These are phyloP conservation scores for Aschersonia sp. DNA, from an alignment of 2,329 filamentous ascomycete species.

Conservation along the genomic window DNA sequence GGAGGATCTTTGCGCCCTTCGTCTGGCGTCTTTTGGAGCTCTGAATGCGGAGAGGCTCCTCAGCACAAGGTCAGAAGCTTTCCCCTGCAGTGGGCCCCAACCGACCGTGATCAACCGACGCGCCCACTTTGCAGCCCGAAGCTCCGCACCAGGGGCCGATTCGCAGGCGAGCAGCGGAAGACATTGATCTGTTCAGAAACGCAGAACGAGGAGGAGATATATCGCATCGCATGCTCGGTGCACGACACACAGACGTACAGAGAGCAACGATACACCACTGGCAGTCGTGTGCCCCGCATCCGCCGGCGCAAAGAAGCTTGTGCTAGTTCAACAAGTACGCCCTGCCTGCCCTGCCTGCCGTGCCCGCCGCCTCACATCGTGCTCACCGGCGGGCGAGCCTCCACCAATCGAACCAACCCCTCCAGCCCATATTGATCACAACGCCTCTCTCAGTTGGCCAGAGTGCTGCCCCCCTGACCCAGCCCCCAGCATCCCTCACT, in stretches of 20 bases:
- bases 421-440: not conserved
- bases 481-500: not conserved
- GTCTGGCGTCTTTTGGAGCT: not conserved
- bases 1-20: not conserved
- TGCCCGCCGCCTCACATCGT: not conserved
- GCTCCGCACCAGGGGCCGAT: no score
- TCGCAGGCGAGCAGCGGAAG: no score
- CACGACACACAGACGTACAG: no score
- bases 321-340: not conserved
- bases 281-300: not conserved
- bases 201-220: not conserved
- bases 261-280: no score
- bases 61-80: not conserved
- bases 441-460: not conserved
- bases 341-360: not conserved
- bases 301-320: not conserved
- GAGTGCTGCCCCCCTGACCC: not conserved
- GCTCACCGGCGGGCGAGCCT: not conserved
- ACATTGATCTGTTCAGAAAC: no score
- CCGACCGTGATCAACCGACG: not conserved
- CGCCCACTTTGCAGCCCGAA: no score
- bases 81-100: not conserved
- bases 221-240: not conserved
- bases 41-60: no score
- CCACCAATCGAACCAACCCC: not conserved